A percentile compares a stretch with the other conserved stretches of the same genome.
Evolutionary conservation across 352 stramenopile species (phyloP).

Genomic region (Globisporangium megalacanthum): DNA sequence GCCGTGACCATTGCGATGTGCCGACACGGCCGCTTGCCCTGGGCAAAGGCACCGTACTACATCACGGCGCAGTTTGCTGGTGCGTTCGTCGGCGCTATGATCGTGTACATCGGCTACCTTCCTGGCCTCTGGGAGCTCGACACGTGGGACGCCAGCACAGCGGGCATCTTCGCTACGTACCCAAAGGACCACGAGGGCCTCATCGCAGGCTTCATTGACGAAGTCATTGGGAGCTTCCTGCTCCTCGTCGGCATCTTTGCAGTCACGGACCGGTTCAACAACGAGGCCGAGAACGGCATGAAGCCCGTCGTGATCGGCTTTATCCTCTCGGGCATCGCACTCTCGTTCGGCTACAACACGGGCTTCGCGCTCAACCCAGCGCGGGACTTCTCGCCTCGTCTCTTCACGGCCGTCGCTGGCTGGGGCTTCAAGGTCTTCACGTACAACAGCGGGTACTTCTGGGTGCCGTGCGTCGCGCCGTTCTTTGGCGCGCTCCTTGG

Average conservation of each 20-base stretch:
- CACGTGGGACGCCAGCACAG: conserved; percentile 53
- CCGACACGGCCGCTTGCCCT: conserved; percentile 48
- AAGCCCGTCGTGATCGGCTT: conserved; percentile 69
- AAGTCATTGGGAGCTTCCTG: conserved; percentile 54
- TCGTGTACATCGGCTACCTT: conserved; percentile 70
- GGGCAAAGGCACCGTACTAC: conserved; percentile 63
- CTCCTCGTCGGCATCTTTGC: conserved; percentile 63
- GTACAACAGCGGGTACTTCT: conserved; percentile 68
- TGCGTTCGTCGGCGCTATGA: conserved; percentile 54
- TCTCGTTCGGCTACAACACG: conserved; percentile 79
- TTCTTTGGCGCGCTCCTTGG: conserved; percentile 62
- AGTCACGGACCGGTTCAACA: conserved; percentile 70
- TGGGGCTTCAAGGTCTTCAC: conserved; percentile 71
- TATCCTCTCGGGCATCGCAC: conserved; percentile 66
- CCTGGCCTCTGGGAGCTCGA: conserved; percentile 45
- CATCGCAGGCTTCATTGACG: conserved; percentile 53
- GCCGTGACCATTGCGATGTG: conserved; percentile 66
- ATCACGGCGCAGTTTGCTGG: conserved; percentile 53
- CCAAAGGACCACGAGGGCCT: conserved; percentile 60
- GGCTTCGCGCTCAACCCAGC: conserved; percentile 70
- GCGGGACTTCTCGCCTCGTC: conserved; percentile 57
- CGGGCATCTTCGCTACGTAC: conserved; percentile 71
- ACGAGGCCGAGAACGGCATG: conserved; percentile 54
- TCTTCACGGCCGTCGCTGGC: conserved; percentile 58
- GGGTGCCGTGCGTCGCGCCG: conserved; percentile 62